Conservation (phyloP, 305 asterid genomes). For the Fraxinus latifolia region DNA sequence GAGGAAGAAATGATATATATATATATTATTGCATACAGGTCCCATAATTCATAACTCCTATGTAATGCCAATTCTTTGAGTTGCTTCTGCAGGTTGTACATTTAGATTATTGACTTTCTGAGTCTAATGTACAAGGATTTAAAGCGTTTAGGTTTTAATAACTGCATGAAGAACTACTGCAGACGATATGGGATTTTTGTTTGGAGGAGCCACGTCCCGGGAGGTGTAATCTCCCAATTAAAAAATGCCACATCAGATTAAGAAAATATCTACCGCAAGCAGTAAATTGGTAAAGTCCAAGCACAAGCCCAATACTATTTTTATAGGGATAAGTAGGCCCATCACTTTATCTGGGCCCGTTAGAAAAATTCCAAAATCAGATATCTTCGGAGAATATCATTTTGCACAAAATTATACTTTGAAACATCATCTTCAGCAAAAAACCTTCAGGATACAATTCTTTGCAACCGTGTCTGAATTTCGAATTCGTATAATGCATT, state of each 20-base stretch:
- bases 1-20: neutral
- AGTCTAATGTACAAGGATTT: neutral
- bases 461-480: too few relatives aligned
- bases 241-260: slow-evolving; percentile 13
- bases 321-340: neutral
- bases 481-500: too few relatives aligned
- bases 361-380: neutral
- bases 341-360: too few relatives aligned
- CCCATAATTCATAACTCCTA: neutral
- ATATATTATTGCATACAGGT: neutral
- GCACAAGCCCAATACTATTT: neutral
- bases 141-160: neutral
- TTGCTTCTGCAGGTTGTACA: slow-evolving; percentile 10
- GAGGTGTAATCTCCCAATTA: neutral
- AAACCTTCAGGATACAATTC: neutral
- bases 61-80: neutral
- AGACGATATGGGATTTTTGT: neutral
- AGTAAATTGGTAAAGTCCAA: neutral
- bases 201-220: slow-evolving; percentile 14
- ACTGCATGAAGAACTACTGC: neutral
- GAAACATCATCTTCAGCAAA: neutral
- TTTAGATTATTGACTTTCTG: neutral
- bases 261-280: neutral
- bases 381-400: too few relatives aligned
- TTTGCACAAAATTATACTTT: too few relatives aligned